These are phyloP conservation scores for Chrysanthemum makinoi DNA, from an alignment of 129 eudicot genomes.

Conservation along the genomic window DNA sequence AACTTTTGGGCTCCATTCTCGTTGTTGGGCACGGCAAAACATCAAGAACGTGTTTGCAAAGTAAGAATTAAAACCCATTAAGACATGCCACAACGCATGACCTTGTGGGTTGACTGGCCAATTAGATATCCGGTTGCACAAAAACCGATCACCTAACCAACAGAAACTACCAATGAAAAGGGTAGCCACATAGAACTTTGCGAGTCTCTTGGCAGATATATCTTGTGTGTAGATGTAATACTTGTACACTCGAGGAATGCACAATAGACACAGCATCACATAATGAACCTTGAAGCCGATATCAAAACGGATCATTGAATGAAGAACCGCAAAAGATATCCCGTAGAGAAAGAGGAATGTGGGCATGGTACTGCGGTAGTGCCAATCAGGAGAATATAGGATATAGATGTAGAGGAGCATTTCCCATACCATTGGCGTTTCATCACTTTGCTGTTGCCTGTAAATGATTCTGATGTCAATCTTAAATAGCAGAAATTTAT, in stretches of 20 bases:
- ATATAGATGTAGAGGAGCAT: conserved; percentile 62
- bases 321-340: conserved; percentile 42
- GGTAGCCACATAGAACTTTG: conserved; percentile 62
- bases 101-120: conserved; percentile 92
- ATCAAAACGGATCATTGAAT: conserved; percentile 42
- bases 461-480: not conserved
- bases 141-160: conserved; percentile 72
- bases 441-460: conserved; percentile 59
- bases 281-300: conserved; percentile 52
- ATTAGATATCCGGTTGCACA: conserved; percentile 49
- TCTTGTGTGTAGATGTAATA: conserved; percentile 50
- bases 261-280: conserved; percentile 35
- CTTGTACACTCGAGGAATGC: conserved; percentile 58
- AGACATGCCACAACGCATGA: conserved; percentile 83
- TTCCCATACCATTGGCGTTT: conserved; percentile 70
- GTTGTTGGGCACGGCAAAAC: conserved; percentile 92
- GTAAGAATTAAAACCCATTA: conserved; percentile 85
- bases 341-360: conserved; percentile 59
- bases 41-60: conserved; percentile 80
- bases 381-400: conserved; percentile 69
- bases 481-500: not conserved
- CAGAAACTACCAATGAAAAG: conserved; percentile 51
- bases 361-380: conserved; percentile 60
- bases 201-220: conserved; percentile 63
- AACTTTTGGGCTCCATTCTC: conserved; percentile 70